Base-by-base conservation (phyloP, 192 early-diverging fungal genomes). In the Backusella macrospora region DNA sequence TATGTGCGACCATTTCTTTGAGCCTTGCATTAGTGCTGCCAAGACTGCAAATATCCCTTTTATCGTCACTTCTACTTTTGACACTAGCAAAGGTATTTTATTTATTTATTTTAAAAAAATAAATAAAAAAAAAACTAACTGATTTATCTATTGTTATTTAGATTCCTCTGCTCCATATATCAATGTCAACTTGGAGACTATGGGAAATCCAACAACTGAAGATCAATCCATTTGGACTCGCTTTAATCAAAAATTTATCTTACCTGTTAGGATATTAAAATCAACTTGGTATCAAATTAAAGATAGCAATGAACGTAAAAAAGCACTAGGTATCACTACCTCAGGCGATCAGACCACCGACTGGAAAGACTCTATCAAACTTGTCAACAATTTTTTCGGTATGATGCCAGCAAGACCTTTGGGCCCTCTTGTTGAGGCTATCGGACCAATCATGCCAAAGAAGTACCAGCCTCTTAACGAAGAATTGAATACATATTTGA, bases 371-470 rank as follows among this genome's bases (percentile, higher is more conserved):
- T 7, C 62, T 2, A 15, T 78, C 6, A 78, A 78, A 39, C 21
- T 78, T 0, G 47, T 78, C 12, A 78, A 78, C 62, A 78, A 18
- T 6, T 37, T 69, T 4, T 73, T 65, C n/a, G 77, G 77, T 0
- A 47, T 76, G 6, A 67, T 68, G 29, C 13, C 49, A 5, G 66
- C 78, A 14, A 63, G 74, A 8, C 42, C 74, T 3, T 1, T 69
- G 7, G 74, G 74, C 0, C 74, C 78, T 14, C 62, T 80, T 48
- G 55, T 76, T 21, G 67, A 73, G 37, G 45, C 52, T 16, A 39
- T 80, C 40, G 82, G 82, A 0, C 82, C 82, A 6, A 72, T 83
- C 9, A 63, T 80, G 42, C 70, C 69, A 44, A 47, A 75, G 23
- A 12, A 26, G 5, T 78, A 80, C 21, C 63, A 48, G 23, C 18